Conservation (phyloP, 352 stramenopile species). For the Bremia lactucae region DNA sequence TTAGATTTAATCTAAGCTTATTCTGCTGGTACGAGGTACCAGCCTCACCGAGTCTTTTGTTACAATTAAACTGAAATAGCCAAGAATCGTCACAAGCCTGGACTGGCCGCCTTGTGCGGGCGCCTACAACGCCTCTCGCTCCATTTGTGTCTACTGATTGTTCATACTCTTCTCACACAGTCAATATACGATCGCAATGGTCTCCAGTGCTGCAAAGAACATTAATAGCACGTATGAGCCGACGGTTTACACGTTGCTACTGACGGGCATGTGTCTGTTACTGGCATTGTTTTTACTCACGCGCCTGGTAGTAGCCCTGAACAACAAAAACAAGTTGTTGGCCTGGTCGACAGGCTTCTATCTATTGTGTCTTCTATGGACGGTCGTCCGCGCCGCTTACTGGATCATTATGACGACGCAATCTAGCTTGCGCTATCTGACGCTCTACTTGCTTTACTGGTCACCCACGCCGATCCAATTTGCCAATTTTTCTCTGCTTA, state of each 20-base stretch:
- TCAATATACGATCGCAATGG: slow-evolving; percentile 2
- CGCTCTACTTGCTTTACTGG: slow-evolving; percentile 83
- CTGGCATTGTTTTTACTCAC: slow-evolving; percentile 66
- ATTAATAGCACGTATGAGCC: slow-evolving; percentile 35
- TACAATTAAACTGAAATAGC: slow-evolving; percentile 11
- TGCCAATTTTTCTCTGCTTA: slow-evolving; percentile 81
- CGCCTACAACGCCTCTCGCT: slow-evolving; percentile 1
- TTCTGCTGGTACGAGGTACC: slow-evolving; percentile 1
- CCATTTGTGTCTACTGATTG: slow-evolving; percentile 1
- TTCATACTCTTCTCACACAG: background rate
- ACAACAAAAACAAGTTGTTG: slow-evolving; percentile 77
- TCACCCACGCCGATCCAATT: slow-evolving; percentile 81
- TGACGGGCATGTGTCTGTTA: slow-evolving; percentile 63
- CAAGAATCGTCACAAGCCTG: slow-evolving; percentile 2
- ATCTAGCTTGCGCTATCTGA: slow-evolving; percentile 63
- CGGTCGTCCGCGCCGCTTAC: slow-evolving; percentile 65
- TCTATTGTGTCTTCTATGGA: slow-evolving; percentile 72
- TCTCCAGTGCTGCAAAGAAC: slow-evolving; percentile 8
- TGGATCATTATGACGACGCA: slow-evolving; percentile 78
- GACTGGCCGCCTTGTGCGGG: slow-evolving; percentile 3
- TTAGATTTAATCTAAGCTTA: background rate
- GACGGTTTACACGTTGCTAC: slow-evolving; percentile 65
- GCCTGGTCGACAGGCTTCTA: slow-evolving; percentile 81
- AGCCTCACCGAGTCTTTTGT: background rate
- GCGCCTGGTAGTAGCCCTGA: slow-evolving; percentile 49